These are phyloP conservation scores for Acacia confusa DNA, from an alignment of 306 rosid species.

Conservation along the genomic window DNA sequence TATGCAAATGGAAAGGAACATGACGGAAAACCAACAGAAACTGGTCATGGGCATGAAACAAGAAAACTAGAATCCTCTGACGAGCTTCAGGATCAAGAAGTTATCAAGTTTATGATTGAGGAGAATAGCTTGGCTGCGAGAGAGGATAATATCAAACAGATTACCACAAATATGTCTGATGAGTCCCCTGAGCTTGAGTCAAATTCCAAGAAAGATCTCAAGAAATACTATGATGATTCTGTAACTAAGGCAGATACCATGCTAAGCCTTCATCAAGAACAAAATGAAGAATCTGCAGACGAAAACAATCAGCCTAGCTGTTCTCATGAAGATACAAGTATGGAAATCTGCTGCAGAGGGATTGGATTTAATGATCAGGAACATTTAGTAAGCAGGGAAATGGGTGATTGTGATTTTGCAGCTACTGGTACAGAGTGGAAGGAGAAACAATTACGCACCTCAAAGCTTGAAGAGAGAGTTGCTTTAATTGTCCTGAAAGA, in stretches of 20 bases:
- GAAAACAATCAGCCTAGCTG: conserved; percentile 26
- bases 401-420: conserved; percentile 37
- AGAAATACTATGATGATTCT: conserved; percentile 4
- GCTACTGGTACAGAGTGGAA: conserved; percentile 51
- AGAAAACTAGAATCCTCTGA: conserved; percentile 4
- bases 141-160: conserved; percentile 18
- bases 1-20: conserved; percentile 35
- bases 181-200: conserved; percentile 37
- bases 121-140: conserved; percentile 21
- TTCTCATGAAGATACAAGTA: conserved; percentile 36
- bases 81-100: conserved; percentile 30
- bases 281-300: conserved; percentile 20
- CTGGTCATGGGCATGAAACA: neutral
- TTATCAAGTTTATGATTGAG: conserved; percentile 19
- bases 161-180: conserved; percentile 25
- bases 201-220: conserved; percentile 36
- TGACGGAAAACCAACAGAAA: conserved; percentile 21
- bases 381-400: conserved; percentile 31
- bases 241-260: conserved; percentile 33
- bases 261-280: conserved; percentile 28
- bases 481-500: conserved; percentile 31
- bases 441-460: conserved; percentile 39
- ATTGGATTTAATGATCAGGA: conserved; percentile 30
- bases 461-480: conserved; percentile 33
- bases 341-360: conserved; percentile 36